Evolutionary conservation across 2,329 filamentous ascomycete genomes (phyloP).

Genomic region (Stachybotrys elegans): DNA sequence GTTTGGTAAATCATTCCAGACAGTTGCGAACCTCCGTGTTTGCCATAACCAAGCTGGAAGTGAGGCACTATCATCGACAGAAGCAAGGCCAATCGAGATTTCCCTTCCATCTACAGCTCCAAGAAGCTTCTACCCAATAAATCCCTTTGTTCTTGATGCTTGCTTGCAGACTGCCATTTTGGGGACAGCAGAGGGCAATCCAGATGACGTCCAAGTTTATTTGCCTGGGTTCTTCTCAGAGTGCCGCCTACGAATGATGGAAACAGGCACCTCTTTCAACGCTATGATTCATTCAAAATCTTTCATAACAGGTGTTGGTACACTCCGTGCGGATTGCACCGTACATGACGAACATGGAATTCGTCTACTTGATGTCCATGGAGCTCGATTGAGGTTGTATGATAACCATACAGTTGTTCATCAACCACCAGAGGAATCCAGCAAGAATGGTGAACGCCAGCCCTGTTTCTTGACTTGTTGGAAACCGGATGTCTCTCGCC

Average conservation of each 20-base stretch:
- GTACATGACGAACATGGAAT: not conserved
- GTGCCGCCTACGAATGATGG: not conserved
- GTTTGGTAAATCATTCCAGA: not conserved
- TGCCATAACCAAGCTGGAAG: not conserved
- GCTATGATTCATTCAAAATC: not conserved
- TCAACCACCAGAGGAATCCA: not conserved
- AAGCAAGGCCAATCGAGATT: not conserved
- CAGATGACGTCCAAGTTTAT: constrained; percentile 1
- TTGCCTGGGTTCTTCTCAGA: constrained; percentile 8
- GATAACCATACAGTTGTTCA: not conserved
- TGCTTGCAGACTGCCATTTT: constrained; percentile 9
- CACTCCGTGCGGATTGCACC: not conserved
- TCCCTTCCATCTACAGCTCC: not conserved
- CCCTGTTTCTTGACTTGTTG: not conserved
- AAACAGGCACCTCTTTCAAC: not conserved
- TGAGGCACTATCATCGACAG: not conserved
- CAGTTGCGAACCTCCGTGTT: constrained; percentile 2
- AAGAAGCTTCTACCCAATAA: constrained; percentile 4
- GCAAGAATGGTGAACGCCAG: not conserved
- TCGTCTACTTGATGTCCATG: not conserved
- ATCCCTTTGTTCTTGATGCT: constrained; percentile 9
- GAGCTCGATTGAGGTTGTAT: not conserved
- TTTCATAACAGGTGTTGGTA: not conserved
- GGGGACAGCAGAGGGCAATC: constrained; percentile 4
- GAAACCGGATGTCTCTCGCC: not conserved